Base-by-base conservation (phyloP, 1,284 basidiomycete species). In the Pseudozyma flocculosa region DNA sequence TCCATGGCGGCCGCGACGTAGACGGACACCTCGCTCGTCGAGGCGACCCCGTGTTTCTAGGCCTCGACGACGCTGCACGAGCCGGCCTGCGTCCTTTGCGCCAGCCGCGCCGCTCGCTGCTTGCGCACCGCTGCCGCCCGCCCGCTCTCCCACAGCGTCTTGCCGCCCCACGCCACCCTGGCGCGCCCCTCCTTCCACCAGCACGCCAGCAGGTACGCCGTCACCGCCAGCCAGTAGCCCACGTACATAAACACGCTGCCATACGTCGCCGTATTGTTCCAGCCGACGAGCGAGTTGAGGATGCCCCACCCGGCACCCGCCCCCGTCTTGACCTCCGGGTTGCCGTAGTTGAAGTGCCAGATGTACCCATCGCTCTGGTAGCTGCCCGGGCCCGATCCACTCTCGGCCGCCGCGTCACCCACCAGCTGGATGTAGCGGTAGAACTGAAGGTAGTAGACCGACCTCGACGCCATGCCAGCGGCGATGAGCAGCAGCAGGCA, bases 301-400 rank as follows among this genome's bases (percentile, higher is more conserved):
- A 76, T 65, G 9, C 65, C 55, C 72, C 72, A 76, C 14, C 73
- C 72, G 8, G 52, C 60, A 8, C 70, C 72, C 10, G 51, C 59
- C 86, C 72, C 56, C 54, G 70, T 65, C 61, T 72, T 57, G 53
- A 67, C 49, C 44, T 87, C 88, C 0, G 79, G 93, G 68, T 85
- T 89, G 46, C 86, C 93, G 63, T 90, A 89, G 78, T 93, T 92
- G 79, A 86, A 83, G 77, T 76, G 72, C 62, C 69, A 75, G 30
- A 76, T 53, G 56, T 74, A 75, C 30, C 59, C 64, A 8, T 45
- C 50, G 11, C 64, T 49, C 36, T 74, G 50, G 65, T 70, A 75
- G n/a, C 48, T 54, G 2, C 71, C 74, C 2, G 72, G 67, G 17
- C 74, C 73, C 29, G 57, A 43, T 13, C 74, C 71, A 0, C 48